phyloP scores from a whole-genome alignment of 305 asterid genomes.

The Ilex paraguariensis region DNA sequence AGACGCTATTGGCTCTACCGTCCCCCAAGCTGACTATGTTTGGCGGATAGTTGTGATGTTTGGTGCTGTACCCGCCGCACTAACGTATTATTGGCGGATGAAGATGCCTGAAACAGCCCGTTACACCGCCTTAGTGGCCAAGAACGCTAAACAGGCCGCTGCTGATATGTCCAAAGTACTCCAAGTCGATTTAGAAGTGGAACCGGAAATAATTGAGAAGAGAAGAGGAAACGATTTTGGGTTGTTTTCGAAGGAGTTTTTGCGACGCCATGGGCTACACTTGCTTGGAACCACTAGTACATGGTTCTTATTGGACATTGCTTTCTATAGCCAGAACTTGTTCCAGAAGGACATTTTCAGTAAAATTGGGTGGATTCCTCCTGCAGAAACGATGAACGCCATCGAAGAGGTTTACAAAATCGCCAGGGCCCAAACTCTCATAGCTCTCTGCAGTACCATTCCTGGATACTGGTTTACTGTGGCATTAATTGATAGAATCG shows the following conservation, averaged over 20 bases:
- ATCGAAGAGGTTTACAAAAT: not conserved
- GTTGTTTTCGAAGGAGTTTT: not conserved
- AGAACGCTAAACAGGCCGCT: not conserved
- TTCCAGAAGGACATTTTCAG: constrained; percentile 5
- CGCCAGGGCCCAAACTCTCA: not conserved
- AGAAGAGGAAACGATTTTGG: not conserved
- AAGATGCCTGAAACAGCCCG: constrained; percentile 2
- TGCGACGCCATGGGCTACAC: constrained; percentile 1
- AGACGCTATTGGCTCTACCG: not conserved
- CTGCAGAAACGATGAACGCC: not conserved
- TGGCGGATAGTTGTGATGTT: not conserved
- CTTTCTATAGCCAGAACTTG: not conserved
- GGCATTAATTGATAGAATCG: not conserved
- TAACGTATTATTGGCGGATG: constrained; percentile 3
- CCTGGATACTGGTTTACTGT: constrained; percentile 2
- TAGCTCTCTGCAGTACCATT: constrained; percentile 1
- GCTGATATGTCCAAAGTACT: constrained; percentile 1
- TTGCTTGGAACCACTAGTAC: not conserved
- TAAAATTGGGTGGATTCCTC: not conserved
- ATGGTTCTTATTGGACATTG: not conserved
- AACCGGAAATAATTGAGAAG: not conserved
- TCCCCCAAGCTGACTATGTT: not conserved
- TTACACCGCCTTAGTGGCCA: constrained; percentile 1
- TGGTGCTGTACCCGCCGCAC: not conserved
- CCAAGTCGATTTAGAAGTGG: not conserved